Evolutionary conservation across 2,329 filamentous ascomycete genomes (phyloP).

Genomic region (Chaetomium globosum): DNA sequence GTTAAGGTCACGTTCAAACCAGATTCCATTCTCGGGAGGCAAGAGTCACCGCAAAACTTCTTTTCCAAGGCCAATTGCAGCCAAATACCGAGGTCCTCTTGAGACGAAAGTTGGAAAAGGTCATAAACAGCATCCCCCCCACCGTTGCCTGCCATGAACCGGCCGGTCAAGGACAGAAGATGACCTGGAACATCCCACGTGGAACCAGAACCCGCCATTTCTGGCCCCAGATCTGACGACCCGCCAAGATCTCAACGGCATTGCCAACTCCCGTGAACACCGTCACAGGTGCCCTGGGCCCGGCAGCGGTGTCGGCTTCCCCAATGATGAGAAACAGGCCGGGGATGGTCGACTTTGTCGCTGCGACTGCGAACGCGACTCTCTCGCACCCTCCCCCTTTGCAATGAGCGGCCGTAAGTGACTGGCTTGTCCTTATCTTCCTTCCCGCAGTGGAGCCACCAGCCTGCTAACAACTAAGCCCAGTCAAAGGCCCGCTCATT

Average conservation of each 20-base stretch:
- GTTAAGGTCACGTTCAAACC: background rate
- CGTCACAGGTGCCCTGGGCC: constrained; percentile 23
- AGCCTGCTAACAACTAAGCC: constrained; percentile 35
- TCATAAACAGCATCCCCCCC: background rate
- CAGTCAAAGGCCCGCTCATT: constrained; percentile 31
- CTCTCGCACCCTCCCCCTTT: background rate
- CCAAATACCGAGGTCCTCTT: background rate
- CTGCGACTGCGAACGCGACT: background rate
- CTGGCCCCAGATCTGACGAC: constrained; percentile 55
- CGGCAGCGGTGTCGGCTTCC: constrained; percentile 14
- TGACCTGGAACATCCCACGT: constrained; percentile 49
- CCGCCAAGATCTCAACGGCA: constrained; percentile 58
- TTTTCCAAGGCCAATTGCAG: background rate
- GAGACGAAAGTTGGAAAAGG: background rate
- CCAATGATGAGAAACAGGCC: constrained; percentile 29
- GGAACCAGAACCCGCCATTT: constrained; percentile 58
- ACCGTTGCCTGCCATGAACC: constrained; percentile 50
- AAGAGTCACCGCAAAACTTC: background rate
- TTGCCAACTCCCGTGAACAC: constrained; percentile 51
- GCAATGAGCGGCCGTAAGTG: constrained; percentile 26
- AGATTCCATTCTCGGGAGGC: background rate
- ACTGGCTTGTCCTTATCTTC: constrained; percentile 14
- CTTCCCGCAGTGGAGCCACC: constrained; percentile 20
- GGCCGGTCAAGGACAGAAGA: constrained; percentile 57
- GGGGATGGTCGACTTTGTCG: constrained; percentile 6